These are phyloP conservation scores for Rubus parviflorus DNA, from an alignment of 306 rosid genomes.

Conservation along the genomic window DNA sequence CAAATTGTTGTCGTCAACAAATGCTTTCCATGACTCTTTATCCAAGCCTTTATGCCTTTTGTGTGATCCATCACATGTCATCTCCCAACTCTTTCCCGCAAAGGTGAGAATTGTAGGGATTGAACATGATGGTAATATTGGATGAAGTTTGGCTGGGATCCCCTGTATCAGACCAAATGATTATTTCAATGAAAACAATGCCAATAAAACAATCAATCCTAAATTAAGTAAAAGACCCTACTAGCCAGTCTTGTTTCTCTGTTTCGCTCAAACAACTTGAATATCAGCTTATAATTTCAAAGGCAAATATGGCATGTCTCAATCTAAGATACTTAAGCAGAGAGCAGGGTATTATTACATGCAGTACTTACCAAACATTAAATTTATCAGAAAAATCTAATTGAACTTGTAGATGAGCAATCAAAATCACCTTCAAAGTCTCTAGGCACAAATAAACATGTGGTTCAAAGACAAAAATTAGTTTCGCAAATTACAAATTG, in stretches of 20 bases:
- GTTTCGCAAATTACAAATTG: too few relatives aligned
- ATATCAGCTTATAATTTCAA: not conserved
- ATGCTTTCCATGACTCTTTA: conserved; percentile 37
- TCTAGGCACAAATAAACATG: too few relatives aligned
- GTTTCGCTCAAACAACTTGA: not conserved
- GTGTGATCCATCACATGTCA: conserved; percentile 28
- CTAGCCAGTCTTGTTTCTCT: not conserved
- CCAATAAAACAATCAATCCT: not conserved
- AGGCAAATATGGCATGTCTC: not conserved
- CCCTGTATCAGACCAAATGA: conserved; percentile 16
- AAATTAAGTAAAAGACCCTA: not conserved
- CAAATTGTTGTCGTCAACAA: conserved; percentile 45
- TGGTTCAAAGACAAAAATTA: too few relatives aligned
- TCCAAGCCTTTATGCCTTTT: not conserved
- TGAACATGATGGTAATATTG: conserved; percentile 33
- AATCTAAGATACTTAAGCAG: not conserved
- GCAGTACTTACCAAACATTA: not conserved
- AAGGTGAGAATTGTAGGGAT: conserved; percentile 37
- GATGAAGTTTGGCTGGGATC: not conserved
- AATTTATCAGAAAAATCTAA: too few relatives aligned
- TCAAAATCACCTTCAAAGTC: too few relatives aligned
- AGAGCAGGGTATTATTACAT: not conserved
- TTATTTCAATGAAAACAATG: conserved; percentile 8
- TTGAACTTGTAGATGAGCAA: not conserved
- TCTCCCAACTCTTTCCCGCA: conserved; percentile 43